phyloP scores from a whole-genome alignment of 2,329 filamentous ascomycete species.

The Botryotinia convoluta region DNA sequence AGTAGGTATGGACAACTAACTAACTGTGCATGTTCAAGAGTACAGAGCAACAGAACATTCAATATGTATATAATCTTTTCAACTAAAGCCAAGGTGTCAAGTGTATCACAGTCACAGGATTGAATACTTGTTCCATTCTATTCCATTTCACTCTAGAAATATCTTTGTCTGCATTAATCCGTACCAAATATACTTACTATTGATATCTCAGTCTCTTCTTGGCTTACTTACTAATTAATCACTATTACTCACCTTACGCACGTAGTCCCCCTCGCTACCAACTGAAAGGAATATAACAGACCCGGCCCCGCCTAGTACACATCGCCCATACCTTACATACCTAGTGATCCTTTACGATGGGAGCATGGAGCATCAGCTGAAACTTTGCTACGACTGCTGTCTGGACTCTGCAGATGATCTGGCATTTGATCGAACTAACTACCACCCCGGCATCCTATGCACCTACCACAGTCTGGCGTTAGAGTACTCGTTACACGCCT shows the following conservation, averaged over 20 bases:
- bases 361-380: background rate
- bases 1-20: too few species aligned
- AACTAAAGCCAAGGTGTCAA: background rate
- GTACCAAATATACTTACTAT: background rate
- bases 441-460: background rate
- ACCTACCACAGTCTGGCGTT: conserved; percentile 7
- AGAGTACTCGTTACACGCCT: background rate
- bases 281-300: background rate
- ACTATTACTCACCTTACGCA: background rate
- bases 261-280: background rate
- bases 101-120: too few species aligned
- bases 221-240: background rate
- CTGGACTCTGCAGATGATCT: background rate
- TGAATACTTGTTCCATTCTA: background rate
- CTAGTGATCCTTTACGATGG: background rate
- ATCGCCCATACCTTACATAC: background rate
- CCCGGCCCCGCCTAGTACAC: background rate
- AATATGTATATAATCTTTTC: background rate
- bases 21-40: too few species aligned
- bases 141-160: background rate
- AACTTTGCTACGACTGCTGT: background rate
- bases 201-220: background rate
- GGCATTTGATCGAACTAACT: background rate
- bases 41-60: background rate
- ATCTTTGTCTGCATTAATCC: background rate